Evolutionary conservation across 1,284 basidiomycete genomes (phyloP).

Genomic region (Gomphus bonarii): DNA sequence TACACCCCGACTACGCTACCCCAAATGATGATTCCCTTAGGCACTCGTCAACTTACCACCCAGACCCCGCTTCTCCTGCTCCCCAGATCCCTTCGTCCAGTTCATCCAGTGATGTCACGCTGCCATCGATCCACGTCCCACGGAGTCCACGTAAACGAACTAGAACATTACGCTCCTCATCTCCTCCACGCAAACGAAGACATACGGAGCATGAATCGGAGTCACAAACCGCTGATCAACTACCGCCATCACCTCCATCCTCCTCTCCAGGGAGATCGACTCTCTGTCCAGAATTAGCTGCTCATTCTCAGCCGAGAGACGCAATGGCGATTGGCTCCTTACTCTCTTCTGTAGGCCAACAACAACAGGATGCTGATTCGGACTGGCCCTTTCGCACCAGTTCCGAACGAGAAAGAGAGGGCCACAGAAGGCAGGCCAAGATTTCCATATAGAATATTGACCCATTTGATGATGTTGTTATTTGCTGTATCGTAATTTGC

Average conservation of each 20-base stretch:
- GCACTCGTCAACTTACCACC: slow-evolving; percentile 1
- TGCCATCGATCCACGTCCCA: slow-evolving; percentile 4
- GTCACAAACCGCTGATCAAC: slow-evolving; percentile 24
- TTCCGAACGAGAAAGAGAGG: slow-evolving; percentile 3
- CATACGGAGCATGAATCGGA: slow-evolving; percentile 17
- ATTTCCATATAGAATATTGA: not conserved
- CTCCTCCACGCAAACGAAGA: slow-evolving; percentile 15
- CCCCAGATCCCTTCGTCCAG: not conserved
- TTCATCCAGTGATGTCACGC: not conserved
- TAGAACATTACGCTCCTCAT: slow-evolving; percentile 17
- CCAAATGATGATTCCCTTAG: not conserved
- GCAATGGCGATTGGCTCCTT: slow-evolving; percentile 16
- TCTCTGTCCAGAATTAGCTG: slow-evolving; percentile 13
- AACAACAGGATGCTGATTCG: slow-evolving; percentile 5
- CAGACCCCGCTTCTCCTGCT: not conserved
- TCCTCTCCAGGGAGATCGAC: slow-evolving; percentile 6
- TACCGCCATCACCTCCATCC: slow-evolving; percentile 31
- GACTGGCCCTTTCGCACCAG: slow-evolving; percentile 10
- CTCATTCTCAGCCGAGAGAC: slow-evolving; percentile 7
- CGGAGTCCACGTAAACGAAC: slow-evolving; percentile 25
- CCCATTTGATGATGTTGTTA: not conserved
- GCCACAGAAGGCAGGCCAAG: not conserved
- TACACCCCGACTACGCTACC: not conserved
- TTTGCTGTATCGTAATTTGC: not conserved
- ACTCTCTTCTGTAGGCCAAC: slow-evolving; percentile 6